phyloP scores from a whole-genome alignment of 2,329 filamentous ascomycete genomes.

The Stylonectria norvegica region DNA sequence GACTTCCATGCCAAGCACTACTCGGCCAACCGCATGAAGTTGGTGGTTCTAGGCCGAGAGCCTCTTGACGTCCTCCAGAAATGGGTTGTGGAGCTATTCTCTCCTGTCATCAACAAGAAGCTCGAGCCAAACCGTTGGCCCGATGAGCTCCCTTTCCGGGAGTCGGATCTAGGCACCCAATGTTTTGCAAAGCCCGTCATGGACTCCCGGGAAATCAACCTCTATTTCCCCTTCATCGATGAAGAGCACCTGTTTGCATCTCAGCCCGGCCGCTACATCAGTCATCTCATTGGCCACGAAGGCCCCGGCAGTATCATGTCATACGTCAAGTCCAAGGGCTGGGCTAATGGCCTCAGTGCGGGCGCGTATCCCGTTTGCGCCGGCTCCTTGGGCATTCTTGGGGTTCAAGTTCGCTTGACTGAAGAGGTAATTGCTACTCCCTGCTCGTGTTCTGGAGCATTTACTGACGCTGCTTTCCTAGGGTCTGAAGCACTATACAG shows the following conservation, averaged over 20 bases:
- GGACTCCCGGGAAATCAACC: conserved; percentile 74
- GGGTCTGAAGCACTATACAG: conserved; percentile 74
- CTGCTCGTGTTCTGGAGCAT: not conserved
- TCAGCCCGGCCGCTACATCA: conserved; percentile 81
- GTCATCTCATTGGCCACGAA: conserved; percentile 87
- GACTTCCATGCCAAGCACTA: conserved; percentile 88
- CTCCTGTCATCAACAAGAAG: conserved; percentile 76
- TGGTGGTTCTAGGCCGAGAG: conserved; percentile 81
- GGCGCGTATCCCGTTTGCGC: conserved; percentile 74
- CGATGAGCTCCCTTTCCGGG: conserved; percentile 47
- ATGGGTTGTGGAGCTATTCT: conserved; percentile 83
- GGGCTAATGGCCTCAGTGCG: conserved; percentile 79
- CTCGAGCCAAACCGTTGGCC: conserved; percentile 59
- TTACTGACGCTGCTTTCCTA: conserved; percentile 25
- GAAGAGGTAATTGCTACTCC: conserved; percentile 58
- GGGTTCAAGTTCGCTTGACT: conserved; percentile 74
- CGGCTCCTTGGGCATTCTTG: conserved; percentile 73
- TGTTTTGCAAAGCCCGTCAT: conserved; percentile 89
- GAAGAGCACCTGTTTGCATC: conserved; percentile 76
- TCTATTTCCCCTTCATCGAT: conserved; percentile 82
- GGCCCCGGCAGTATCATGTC: conserved; percentile 89
- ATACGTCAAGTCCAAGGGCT: conserved; percentile 85
- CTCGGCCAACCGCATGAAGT: conserved; percentile 90
- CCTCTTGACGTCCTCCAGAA: conserved; percentile 74
- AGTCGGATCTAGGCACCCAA: conserved; percentile 58